Conservation (phyloP, 106 monocot species). For the Dioscorea dumetorum region DNA sequence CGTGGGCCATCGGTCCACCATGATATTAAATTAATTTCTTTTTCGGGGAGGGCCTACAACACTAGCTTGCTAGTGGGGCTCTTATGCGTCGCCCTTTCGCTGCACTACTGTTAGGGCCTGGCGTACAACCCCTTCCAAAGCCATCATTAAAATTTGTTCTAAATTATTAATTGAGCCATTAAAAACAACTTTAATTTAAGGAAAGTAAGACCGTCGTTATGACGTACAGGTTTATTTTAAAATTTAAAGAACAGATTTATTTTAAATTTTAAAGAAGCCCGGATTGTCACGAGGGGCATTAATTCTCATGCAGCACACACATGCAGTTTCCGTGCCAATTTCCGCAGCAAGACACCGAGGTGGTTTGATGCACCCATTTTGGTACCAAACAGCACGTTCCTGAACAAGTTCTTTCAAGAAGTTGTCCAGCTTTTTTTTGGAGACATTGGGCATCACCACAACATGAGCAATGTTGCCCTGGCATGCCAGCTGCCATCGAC, state of each 20-base stretch:
- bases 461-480: constrained; percentile 89
- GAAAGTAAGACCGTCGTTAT: no score
- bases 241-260: no score
- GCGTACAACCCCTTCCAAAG: constrained; percentile 14
- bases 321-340: constrained; percentile 60
- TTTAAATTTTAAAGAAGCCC: no score
- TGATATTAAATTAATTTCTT: neutral
- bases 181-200: no score
- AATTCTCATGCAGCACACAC: constrained; percentile 45
- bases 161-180: no score
- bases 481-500: constrained; percentile 88
- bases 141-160: no score
- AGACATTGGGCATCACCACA: constrained; percentile 93
- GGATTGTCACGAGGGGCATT: neutral
- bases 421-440: constrained; percentile 67
- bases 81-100: constrained; percentile 11
- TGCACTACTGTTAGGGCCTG: constrained; percentile 20
- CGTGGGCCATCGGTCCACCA: neutral
- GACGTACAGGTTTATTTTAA: no score
- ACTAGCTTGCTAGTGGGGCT: constrained; percentile 15
- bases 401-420: constrained; percentile 65
- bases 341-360: constrained; percentile 59
- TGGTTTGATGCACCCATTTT: constrained; percentile 22
- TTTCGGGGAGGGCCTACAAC: constrained; percentile 2
- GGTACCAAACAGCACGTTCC: constrained; percentile 43